Conservation (phyloP, 176 grass and related monocot species). For the Musa beccarii region DNA sequence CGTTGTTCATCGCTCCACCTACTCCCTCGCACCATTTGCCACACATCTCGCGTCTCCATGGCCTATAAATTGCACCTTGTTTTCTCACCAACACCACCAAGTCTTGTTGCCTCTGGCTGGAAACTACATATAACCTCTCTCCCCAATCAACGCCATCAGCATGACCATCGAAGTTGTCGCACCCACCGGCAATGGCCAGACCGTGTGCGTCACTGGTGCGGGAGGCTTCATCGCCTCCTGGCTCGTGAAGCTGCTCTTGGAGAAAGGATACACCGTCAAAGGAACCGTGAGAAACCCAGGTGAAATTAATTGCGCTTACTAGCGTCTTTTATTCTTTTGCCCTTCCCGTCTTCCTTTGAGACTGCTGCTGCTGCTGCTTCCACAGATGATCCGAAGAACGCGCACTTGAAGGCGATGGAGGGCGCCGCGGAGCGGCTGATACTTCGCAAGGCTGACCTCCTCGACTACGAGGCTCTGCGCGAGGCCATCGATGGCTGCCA, state of each 20-base stretch:
- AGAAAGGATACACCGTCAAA: conserved; percentile 62
- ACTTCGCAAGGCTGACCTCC: conserved; percentile 87
- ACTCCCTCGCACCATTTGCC: no score
- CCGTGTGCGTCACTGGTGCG: conserved; percentile 79
- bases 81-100: no score
- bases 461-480: conserved; percentile 73
- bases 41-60: no score
- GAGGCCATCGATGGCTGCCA: conserved; percentile 73
- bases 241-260: conserved; percentile 80
- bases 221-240: conserved; percentile 91
- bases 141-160: no score
- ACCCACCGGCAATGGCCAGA: conserved; percentile 21
- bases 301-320: neutral
- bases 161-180: neutral
- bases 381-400: conserved; percentile 80
- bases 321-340: no score
- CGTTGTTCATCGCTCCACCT: no score
- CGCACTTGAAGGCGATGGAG: conserved; percentile 61
- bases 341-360: no score
- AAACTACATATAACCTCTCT: neutral
- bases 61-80: no score
- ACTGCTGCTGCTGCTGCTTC: no score
- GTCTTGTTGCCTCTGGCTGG: no score
- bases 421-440: conserved; percentile 68
- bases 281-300: conserved; percentile 74